phyloP scores from a whole-genome alignment of 1,284 basidiomycete genomes.

The Moniliella sp. region DNA sequence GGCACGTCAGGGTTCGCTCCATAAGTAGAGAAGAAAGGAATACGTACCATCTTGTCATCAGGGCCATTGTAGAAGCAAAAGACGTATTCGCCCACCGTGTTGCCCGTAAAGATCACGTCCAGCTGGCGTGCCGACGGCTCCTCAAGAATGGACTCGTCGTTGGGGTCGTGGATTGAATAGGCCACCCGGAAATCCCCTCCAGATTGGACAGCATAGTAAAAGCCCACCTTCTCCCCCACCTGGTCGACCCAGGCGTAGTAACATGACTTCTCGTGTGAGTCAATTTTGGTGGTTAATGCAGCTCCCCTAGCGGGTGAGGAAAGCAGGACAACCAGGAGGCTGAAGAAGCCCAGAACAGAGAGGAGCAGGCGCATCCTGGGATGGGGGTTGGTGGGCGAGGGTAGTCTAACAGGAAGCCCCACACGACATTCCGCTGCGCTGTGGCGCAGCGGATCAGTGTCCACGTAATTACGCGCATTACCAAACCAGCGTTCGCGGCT shows the following conservation, averaged over 20 bases:
- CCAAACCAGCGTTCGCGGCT: no score
- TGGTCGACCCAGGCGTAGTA: slow-evolving; percentile 96
- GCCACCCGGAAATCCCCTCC: slow-evolving; percentile 93
- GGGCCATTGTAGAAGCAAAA: slow-evolving; percentile 99
- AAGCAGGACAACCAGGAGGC: no score
- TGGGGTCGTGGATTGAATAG: slow-evolving; percentile 74
- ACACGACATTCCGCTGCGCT: no score
- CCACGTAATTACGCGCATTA: no score
- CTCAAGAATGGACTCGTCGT: slow-evolving; percentile 61
- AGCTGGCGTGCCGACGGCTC: slow-evolving; percentile 74
- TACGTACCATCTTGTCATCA: no score
- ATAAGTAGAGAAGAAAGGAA: background rate
- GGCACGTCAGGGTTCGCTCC: background rate
- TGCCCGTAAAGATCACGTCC: slow-evolving; percentile 88
- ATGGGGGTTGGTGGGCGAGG: no score
- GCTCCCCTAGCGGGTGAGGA: no score
- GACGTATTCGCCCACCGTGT: slow-evolving; percentile 75
- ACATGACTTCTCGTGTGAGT: slow-evolving; percentile 66
- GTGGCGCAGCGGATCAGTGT: no score
- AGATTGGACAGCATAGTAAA: slow-evolving; percentile 59
- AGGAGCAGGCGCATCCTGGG: no score
- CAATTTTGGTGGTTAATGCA: slow-evolving; percentile 66
- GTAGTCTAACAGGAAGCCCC: no score
- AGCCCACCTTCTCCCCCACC: slow-evolving; percentile 65
- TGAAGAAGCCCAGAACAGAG: no score